phyloP scores from a whole-genome alignment of 2,329 filamentous ascomycete species.

The Aspergillus floridensis region DNA sequence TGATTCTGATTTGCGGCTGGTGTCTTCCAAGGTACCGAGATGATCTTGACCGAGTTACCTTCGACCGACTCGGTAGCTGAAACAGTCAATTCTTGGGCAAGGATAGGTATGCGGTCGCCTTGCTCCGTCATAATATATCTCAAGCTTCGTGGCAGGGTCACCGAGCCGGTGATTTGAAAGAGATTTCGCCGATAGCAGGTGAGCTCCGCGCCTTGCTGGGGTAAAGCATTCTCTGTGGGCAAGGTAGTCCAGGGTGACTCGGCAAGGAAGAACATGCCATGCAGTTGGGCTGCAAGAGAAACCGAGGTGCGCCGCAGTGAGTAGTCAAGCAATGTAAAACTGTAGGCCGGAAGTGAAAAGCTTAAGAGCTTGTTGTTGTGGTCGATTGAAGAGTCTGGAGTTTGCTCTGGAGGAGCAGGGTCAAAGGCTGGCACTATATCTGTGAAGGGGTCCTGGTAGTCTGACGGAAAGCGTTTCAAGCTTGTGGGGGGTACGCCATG shows the following conservation, averaged over 20 bases:
- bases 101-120: constrained; percentile 78
- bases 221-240: constrained; percentile 53
- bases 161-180: constrained; percentile 90
- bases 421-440: constrained; percentile 50
- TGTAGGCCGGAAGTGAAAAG: constrained; percentile 64
- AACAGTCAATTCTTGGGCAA: constrained; percentile 79
- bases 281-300: constrained; percentile 60
- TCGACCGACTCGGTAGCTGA: constrained; percentile 95
- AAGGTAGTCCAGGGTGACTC: constrained; percentile 62
- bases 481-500: constrained; percentile 35
- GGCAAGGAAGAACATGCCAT: constrained; percentile 68
- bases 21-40: constrained; percentile 97
- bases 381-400: constrained; percentile 59
- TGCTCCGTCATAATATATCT: constrained; percentile 79
- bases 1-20: constrained; percentile 68
- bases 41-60: constrained; percentile 85
- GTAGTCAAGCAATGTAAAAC: constrained; percentile 60
- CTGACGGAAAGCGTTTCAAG: constrained; percentile 51
- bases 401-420: constrained; percentile 44
- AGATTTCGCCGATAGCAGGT: constrained; percentile 95
- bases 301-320: constrained; percentile 56
- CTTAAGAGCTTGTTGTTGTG: constrained; percentile 70
- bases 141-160: constrained; percentile 74
- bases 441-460: constrained; percentile 52
- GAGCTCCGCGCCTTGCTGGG: constrained; percentile 63